Conservation (phyloP, 148 eudicot species). For the Vaccinium corymbosum region DNA sequence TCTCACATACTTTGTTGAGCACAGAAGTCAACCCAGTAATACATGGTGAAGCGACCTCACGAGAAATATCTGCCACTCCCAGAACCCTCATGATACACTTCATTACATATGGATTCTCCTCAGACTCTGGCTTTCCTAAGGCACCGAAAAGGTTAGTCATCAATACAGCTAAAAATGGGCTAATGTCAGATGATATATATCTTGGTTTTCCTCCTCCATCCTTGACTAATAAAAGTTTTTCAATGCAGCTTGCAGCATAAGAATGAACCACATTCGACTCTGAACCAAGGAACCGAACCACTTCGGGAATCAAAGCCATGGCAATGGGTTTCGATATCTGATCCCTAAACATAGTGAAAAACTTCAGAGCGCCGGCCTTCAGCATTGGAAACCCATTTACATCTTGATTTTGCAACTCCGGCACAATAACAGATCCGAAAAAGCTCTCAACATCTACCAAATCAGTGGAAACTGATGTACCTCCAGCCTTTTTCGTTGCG, state of each 20-base stretch:
- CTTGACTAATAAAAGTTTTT: conserved; percentile 82
- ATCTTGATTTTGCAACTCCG: conserved; percentile 80
- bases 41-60: conserved; percentile 69
- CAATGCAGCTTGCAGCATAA: conserved; percentile 86
- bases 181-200: conserved; percentile 62
- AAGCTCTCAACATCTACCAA: conserved; percentile 78
- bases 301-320: conserved; percentile 73
- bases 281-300: conserved; percentile 63
- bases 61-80: conserved; percentile 76
- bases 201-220: conserved; percentile 74
- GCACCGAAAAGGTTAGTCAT: conserved; percentile 81
- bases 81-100: conserved; percentile 98
- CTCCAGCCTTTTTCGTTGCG: conserved; percentile 68
- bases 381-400: conserved; percentile 80
- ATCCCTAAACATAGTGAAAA: conserved; percentile 75
- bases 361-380: conserved; percentile 90
- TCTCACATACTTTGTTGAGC: conserved; percentile 72
- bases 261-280: conserved; percentile 96
- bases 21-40: conserved; percentile 65
- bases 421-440: conserved; percentile 69
- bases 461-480: conserved; percentile 66
- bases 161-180: conserved; percentile 52
- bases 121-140: conserved; percentile 79
- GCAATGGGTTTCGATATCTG: conserved; percentile 72
- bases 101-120: conserved; percentile 94